Evolutionary conservation across 1,139 yeast genomes (phyloP), one percentile per base, ranked within the genome.

Genomic region (Lodderomyces beijingensis): DNA sequence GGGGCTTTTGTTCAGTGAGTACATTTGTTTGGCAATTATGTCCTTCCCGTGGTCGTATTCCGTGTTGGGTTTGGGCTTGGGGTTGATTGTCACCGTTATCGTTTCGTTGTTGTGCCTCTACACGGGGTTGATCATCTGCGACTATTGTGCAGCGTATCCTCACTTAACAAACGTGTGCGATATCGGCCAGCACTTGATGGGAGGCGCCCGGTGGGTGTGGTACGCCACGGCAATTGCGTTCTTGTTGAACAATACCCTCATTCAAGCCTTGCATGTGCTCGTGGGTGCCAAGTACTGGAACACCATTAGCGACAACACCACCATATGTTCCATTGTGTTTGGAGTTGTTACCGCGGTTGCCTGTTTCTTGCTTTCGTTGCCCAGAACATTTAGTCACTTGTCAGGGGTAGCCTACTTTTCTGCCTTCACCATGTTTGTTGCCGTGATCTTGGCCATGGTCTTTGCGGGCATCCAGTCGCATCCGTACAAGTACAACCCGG

Each of bases 21-120:
- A 77, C 51, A 74, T 76, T 24, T 76, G 80, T 45, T 58, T 77
- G 40, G 82, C 82, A 8, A 74, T 75, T 38, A 66, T 77, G 73
- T 72, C 79, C 13, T 77, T 77, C 47, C 83, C 83, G 0, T 74
- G 80, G 79, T 70, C 80, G 5, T 77, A 71, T 46, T 71, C 79
- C 1, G 76, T 75, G 3, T 55, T 77, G 20, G 82, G 83, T 0
- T 51, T 76, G 16, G 70, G 76, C 2, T 79, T 80, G 2, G 83
- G 82, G 0, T 53, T 76, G 16, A 70, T 77, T 22, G 50, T 76
- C 34, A 77, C 82, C 0, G 63, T 65, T 2, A 66, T 67, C 32
- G 74, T 76, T 4, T 65, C 80, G 2, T 43, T 65, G 12, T 65
- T 74, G 5, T 75, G 72, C 23, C 53, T 73, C 24, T 76, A 76